phyloP scores from a whole-genome alignment of 2,329 filamentous ascomycete genomes.

The Nemania sp. region DNA sequence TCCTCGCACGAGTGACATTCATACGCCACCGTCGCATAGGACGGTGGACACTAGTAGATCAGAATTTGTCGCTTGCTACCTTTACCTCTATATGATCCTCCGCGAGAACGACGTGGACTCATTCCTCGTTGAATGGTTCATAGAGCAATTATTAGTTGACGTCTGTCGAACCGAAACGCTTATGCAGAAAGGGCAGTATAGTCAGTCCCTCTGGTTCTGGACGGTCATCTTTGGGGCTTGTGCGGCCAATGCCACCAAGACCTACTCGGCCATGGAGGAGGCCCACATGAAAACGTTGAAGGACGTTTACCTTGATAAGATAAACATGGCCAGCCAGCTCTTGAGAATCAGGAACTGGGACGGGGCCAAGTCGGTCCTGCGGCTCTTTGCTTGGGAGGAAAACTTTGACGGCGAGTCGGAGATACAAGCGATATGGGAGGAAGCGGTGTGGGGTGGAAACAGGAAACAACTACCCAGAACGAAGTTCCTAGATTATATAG shows the following conservation, averaged over 20 bases:
- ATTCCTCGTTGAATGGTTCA: conserved; percentile 51
- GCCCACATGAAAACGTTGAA: conserved; percentile 46
- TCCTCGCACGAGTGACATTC: conserved; percentile 24
- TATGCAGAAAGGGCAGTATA: conserved; percentile 49
- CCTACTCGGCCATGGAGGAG: conserved; percentile 43
- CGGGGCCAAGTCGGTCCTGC: conserved; percentile 44
- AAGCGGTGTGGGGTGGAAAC: conserved; percentile 42
- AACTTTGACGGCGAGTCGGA: conserved; percentile 48
- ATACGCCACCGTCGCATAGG: conserved; percentile 18
- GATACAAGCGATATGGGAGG: conserved; percentile 48
- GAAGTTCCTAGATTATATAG: conserved; percentile 21
- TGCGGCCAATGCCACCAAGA: conserved; percentile 45
- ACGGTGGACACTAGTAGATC: conserved; percentile 47
- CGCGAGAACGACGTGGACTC: conserved; percentile 48
- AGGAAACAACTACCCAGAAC: conserved; percentile 24
- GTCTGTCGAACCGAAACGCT: conserved; percentile 47
- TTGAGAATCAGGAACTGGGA: conserved; percentile 47
- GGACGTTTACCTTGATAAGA: conserved; percentile 48
- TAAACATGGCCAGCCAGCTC: conserved; percentile 46
- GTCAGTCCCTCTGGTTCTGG: conserved; percentile 51
- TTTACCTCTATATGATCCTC: conserved; percentile 52
- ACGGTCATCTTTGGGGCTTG: conserved; percentile 52
- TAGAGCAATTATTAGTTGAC: conserved; percentile 52
- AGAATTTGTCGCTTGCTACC: conserved; percentile 52
- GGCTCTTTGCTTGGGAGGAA: conserved; percentile 47